Evolutionary conservation across 1,139 yeast species (phyloP).

Genomic region (Hyphopichia pseudoburtonii): DNA sequence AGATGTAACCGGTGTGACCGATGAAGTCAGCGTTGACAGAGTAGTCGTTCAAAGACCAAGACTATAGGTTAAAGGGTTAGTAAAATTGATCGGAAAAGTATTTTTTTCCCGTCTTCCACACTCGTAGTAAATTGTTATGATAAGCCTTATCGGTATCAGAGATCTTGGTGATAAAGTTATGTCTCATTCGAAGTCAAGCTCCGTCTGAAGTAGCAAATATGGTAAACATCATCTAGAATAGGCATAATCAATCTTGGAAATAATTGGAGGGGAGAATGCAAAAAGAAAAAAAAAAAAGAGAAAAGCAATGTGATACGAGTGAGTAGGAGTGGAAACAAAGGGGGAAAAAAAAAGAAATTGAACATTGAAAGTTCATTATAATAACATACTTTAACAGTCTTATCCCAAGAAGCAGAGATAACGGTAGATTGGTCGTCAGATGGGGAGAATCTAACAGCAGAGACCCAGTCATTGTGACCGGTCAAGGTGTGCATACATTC

Average conservation of each 20-base stretch:
- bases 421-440: constrained; percentile 70
- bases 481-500: constrained; percentile 93
- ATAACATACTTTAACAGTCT: constrained; percentile 99
- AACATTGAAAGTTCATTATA: constrained; percentile 12
- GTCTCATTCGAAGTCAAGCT: constrained; percentile 86
- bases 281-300: constrained; percentile 12
- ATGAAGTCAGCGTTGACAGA: constrained; percentile 92
- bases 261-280: background rate
- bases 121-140: background rate
- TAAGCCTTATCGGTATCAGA: constrained; percentile 56
- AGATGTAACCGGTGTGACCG: constrained; percentile 99
- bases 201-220: constrained; percentile 99
- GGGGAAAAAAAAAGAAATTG: constrained; percentile 8
- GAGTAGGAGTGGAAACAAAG: constrained; percentile 3
- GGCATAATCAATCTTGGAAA: constrained; percentile 7
- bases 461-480: constrained; percentile 99
- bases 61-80: constrained; percentile 50
- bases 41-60: constrained; percentile 92
- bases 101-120: no score
- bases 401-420: constrained; percentile 99
- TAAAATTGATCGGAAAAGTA: no score
- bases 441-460: constrained; percentile 95
- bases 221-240: constrained; percentile 60
- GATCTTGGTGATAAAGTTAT: constrained; percentile 95
- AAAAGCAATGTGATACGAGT: background rate